Conservation (phyloP, 106 monocot species). For the Acanthochlamys bracteata region DNA sequence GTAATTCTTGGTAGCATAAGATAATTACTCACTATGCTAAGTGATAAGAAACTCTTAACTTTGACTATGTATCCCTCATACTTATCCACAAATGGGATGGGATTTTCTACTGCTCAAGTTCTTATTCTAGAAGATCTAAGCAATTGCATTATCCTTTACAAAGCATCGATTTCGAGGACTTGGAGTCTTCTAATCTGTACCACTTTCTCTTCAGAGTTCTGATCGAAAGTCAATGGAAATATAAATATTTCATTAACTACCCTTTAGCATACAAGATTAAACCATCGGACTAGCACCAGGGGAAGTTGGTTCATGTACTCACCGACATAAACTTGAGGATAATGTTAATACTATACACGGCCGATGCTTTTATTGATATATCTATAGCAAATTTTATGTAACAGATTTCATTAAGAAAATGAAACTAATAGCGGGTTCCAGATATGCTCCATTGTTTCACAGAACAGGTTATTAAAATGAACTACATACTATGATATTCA, state of each 20-base stretch:
- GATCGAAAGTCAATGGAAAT: slow-evolving; percentile 3
- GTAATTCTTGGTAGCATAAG: no score
- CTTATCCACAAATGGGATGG: slow-evolving; percentile 43
- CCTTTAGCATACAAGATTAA: slow-evolving; percentile 7
- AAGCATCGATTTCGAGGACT: slow-evolving; percentile 16
- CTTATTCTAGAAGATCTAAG: slow-evolving; percentile 16
- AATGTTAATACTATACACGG: neutral
- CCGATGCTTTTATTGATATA: neutral
- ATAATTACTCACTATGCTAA: no score
- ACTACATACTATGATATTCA: slow-evolving; percentile 49
- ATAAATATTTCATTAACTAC: slow-evolving; percentile 1
- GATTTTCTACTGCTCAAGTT: slow-evolving; percentile 14
- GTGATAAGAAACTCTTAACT: neutral
- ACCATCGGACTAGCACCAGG: neutral
- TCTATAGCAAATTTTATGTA: no score
- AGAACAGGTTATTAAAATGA: slow-evolving; percentile 13
- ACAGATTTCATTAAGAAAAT: neutral
- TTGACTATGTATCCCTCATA: neutral
- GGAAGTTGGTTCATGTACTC: neutral
- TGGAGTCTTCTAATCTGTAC: slow-evolving; percentile 40
- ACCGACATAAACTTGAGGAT: neutral
- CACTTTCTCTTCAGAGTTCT: slow-evolving; percentile 23
- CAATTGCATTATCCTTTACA: slow-evolving; percentile 26
- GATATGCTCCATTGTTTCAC: slow-evolving; percentile 6
- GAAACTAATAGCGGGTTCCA: neutral